Evolutionary conservation across 23 red algal genomes (phyloP).

Genomic region (Chondrus crispus): DNA sequence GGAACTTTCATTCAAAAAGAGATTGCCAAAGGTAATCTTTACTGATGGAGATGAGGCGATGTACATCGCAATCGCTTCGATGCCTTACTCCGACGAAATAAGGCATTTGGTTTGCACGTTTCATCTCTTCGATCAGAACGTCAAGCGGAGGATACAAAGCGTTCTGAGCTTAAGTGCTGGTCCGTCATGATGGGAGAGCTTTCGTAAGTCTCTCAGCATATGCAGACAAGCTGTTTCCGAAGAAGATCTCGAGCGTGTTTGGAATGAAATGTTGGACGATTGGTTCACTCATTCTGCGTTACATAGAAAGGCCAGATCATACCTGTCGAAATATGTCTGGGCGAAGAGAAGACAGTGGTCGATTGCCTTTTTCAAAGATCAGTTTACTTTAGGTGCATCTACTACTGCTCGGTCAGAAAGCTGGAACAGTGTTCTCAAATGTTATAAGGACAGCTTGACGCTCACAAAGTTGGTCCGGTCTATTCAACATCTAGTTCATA

Average conservation of each 20-base stretch:
- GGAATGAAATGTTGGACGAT: not conserved
- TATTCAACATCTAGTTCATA: not conserved
- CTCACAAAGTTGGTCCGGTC: not conserved
- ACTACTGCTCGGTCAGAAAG: not conserved
- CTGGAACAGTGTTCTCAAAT: not conserved
- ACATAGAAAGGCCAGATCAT: not conserved
- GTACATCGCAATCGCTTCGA: not conserved
- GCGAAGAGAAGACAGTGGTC: not conserved
- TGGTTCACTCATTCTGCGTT: not conserved
- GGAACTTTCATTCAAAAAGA: not conserved
- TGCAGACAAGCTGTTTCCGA: not conserved
- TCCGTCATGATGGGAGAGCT: too few relatives aligned
- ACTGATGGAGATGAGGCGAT: not conserved
- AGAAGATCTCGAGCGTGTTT: not conserved
- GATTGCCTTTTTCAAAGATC: not conserved
- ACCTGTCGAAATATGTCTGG: not conserved
- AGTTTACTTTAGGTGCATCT: not conserved
- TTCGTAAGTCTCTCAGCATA: not conserved
- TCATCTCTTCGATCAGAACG: constrained; percentile 13
- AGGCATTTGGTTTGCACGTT: not conserved
- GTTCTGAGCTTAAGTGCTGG: not conserved
- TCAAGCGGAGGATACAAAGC: not conserved
- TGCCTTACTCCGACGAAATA: not conserved
- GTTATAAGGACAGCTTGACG: not conserved
- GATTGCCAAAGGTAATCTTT: not conserved